These are phyloP conservation scores for Clonostachys solani DNA, from an alignment of 2,329 filamentous ascomycete genomes.

Conservation along the genomic window DNA sequence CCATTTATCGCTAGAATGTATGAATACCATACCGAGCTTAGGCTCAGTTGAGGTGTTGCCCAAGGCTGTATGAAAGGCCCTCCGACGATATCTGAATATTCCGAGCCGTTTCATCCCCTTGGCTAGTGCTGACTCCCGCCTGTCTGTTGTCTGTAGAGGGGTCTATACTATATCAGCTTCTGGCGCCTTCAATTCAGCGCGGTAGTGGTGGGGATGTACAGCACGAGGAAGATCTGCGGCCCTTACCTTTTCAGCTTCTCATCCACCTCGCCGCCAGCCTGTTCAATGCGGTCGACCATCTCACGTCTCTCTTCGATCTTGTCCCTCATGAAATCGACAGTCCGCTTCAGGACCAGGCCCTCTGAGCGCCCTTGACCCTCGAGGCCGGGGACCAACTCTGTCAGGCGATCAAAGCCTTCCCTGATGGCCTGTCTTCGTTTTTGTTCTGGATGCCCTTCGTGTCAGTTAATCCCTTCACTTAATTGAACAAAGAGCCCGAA, in stretches of 20 bases:
- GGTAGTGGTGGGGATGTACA: background rate
- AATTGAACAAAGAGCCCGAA: background rate
- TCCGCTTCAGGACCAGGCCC: conserved; percentile 72
- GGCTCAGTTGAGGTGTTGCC: no score
- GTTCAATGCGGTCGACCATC: conserved; percentile 55
- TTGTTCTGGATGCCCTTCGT: conserved; percentile 25
- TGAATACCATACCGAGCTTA: no score
- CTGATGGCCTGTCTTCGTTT: conserved; percentile 62
- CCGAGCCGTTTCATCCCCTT: no score
- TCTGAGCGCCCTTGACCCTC: conserved; percentile 82
- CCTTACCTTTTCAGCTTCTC: conserved; percentile 37
- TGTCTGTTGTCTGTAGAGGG: no score
- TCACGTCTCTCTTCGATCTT: conserved; percentile 54
- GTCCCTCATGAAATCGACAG: conserved; percentile 60
- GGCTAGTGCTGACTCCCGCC: no score
- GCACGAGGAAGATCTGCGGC: background rate
- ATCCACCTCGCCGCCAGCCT: conserved; percentile 51
- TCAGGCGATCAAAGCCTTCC: conserved; percentile 77
- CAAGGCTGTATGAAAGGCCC: no score
- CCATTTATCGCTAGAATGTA: no score
- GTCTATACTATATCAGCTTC: no score
- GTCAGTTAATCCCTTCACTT: background rate
- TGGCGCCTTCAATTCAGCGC: no score
- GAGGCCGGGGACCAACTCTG: conserved; percentile 74
- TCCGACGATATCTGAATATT: no score